Evolutionary conservation across 768 basidiomycete genomes (phyloP).

Genomic region (Cantharellus anzutake): DNA sequence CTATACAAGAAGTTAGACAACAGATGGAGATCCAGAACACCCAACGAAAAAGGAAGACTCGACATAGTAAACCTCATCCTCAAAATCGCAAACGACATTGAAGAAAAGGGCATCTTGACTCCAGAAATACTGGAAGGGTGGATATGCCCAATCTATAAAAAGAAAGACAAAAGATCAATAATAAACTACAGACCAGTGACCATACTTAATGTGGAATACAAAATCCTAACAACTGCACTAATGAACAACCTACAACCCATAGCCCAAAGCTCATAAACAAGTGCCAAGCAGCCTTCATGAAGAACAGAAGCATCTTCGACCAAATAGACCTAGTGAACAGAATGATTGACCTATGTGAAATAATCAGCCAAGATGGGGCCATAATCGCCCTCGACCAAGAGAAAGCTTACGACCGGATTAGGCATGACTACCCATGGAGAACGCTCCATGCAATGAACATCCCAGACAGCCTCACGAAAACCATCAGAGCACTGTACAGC

Average conservation of each 20-base stretch:
- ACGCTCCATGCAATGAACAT: constrained; percentile 3
- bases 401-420: constrained; percentile 12
- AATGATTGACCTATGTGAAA: constrained; percentile 9
- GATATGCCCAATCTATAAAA: constrained; percentile 12
- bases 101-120: neutral
- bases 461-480: constrained; percentile 10
- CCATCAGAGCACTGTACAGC: constrained; percentile 11
- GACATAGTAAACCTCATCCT: neutral
- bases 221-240: constrained; percentile 10
- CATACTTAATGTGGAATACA: constrained; percentile 13
- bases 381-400: constrained; percentile 10
- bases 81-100: neutral
- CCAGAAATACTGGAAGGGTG: constrained; percentile 9
- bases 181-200: constrained; percentile 13
- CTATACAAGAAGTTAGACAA: neutral
- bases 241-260: constrained; percentile 2
- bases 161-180: constrained; percentile 5
- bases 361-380: constrained; percentile 8
- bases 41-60: neutral
- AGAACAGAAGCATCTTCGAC: constrained; percentile 8
- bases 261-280: neutral
- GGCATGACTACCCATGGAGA: constrained; percentile 11
- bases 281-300: constrained; percentile 11
- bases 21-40: neutral
- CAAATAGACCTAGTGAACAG: constrained; percentile 6